Base-by-base conservation (phyloP, 805 yeast genomes). In the Dipodascus geniculatus region DNA sequence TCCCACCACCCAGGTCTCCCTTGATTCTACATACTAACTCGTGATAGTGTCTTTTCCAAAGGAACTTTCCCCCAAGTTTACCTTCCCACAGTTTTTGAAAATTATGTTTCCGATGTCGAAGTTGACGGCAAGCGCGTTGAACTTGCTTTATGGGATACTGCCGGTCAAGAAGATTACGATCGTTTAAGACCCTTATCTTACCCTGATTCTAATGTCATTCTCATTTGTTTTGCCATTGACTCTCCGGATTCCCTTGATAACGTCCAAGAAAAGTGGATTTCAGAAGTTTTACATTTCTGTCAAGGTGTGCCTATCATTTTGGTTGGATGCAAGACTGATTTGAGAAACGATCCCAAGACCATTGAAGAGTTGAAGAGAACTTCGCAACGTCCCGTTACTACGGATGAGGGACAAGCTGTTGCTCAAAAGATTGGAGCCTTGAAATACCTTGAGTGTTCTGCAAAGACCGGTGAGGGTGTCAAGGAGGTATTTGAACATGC, bases 51-150 rank as follows among this genome's bases (percentile, higher is more conserved):
- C 85, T 80, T 82, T 70, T 85, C 85, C 63, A 87, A 84, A 74
- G 96, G 88, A 66, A 87, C 83, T 61, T 89, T 88, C 77, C 96
- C 96, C 56, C 95, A 87, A 70, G 91, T 87, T 58, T 88, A 88
- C 68, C 96, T 89, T 50, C 96, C 96, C 66, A 88, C 96, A 22
- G 98, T 91, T 57, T 91, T 91, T 66, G 98, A 91, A 71, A 93
- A 90, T 76, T 93, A 91, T 71, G 97, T 91, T 63, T 95, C 97
- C 49, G 96, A 89, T 69, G 97, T 91, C 55, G 96, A 82, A 66
- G 84, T 85, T 55, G 91, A 85, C 64, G 95, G 95, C 51, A 85
- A 91, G 71, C 80, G 86, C 68, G 97, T 91, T 55, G 96, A 90
- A 69, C 76, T 89, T 71, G 96, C 96, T 4, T 76, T 89, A 61